A percentile compares a stretch with the other conserved stretches of the same genome.
Evolutionary conservation across 2,329 filamentous ascomycete genomes (phyloP).

Genomic region (Ophiosphaerella narmari): DNA sequence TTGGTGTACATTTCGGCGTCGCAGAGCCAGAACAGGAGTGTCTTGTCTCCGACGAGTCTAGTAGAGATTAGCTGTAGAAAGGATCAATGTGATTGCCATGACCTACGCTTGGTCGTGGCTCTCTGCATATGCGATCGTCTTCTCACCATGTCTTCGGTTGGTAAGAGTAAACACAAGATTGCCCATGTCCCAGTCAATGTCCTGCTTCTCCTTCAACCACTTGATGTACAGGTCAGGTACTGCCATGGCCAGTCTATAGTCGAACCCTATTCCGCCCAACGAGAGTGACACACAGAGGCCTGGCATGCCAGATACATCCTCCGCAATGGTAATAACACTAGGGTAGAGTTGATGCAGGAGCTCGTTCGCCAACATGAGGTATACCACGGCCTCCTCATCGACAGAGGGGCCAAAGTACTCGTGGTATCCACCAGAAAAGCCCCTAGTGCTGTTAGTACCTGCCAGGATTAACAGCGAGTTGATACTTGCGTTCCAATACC

Average conservation of each 20-base stretch:
- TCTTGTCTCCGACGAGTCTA: constrained; percentile 94
- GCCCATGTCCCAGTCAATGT: constrained; percentile 89
- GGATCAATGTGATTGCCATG: too few species aligned
- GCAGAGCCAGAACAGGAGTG: constrained; percentile 96
- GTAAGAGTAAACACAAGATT: constrained; percentile 85
- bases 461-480: too few species aligned
- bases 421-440: constrained; percentile 96
- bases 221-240: constrained; percentile 99
- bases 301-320: constrained; percentile 98
- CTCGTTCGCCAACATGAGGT: constrained; percentile 95
- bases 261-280: constrained; percentile 91
- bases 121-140: constrained; percentile 97
- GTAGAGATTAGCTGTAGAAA: constrained; percentile 18
- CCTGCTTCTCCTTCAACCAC: constrained; percentile 89
- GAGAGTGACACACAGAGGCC: constrained; percentile 87
- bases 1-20: constrained; percentile 97
- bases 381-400: constrained; percentile 91
- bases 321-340: constrained; percentile 85
- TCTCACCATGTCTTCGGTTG: constrained; percentile 92
- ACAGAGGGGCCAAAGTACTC: constrained; percentile 92
- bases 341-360: constrained; percentile 92
- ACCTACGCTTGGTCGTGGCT: constrained; percentile 96
- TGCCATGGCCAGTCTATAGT: constrained; percentile 97
- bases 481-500: constrained; percentile 87
- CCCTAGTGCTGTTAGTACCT: constrained; percentile 58